Evolutionary conservation across 441 rosid genomes (phyloP), one percentile per base, ranked within the genome.

Genomic region (Isatis lusitanica): DNA sequence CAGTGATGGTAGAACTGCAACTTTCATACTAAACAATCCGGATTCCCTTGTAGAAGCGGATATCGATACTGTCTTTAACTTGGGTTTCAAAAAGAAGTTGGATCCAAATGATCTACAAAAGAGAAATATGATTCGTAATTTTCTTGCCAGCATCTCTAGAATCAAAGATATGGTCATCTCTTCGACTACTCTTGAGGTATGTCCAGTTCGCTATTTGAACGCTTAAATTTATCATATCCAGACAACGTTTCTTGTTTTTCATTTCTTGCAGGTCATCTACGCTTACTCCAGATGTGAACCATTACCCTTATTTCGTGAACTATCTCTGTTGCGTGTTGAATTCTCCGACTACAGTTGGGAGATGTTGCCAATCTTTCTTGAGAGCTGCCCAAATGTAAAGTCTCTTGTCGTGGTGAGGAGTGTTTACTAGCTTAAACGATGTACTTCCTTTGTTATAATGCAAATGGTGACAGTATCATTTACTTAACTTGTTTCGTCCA

Each of bases 321-420:
- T 71, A 26, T n/a, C 51, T 33, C n/a, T 7, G 47, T 59, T 71
- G 58, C 11, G 9, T 10, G 60, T 48, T 4, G 16, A 9, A 0
- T 47, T 70, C 15, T 0, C 1, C 12, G 21, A 30, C 16, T 10
- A 10, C 26, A 10, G 1, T 4, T 47, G 24, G 74, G 48, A 47
- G 17, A n/a, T 61, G 68, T 61, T 36, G 61, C 57, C 68, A 6
- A 28, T 24, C 59, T 47, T 61, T n/a, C 60, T 61, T 7, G 52
- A 71, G 51, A 60, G 60, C 40, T 71, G 58, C 7, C 74, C 74
- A 5, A 70, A 60, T 35, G 46, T 70, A 3, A 60, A 58, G 39
- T 46, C 48, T 12, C 48, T 70, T 35, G 74, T 60, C 28, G 16
- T 60, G 66, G 62, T 68, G 7, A 30, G 56, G 9, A 68, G 21